Conservation (phyloP, 306 rosid genomes). For the Carpinus viminea region DNA sequence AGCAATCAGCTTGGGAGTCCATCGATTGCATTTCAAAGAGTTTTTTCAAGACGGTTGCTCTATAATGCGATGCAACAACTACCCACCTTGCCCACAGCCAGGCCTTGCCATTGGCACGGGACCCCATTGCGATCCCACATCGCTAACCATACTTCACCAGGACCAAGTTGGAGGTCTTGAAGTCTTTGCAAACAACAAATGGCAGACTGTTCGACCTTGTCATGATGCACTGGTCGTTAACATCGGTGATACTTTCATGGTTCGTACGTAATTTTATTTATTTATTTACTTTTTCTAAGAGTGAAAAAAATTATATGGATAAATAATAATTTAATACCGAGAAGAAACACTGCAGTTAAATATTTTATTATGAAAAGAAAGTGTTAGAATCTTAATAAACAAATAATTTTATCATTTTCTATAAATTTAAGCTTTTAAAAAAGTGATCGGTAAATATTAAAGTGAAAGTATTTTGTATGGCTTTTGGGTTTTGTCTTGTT, state of each 20-base stretch:
- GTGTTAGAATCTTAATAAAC: too few species aligned
- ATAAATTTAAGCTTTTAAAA: too few species aligned
- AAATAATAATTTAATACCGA: too few species aligned
- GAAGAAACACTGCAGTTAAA: too few species aligned
- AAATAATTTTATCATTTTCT: too few species aligned
- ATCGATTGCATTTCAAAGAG: constrained; percentile 37
- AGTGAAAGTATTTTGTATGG: too few species aligned
- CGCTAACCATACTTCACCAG: constrained; percentile 72
- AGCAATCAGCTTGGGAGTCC: constrained; percentile 69
- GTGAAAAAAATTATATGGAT: too few species aligned
- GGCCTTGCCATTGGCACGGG: constrained; percentile 61
- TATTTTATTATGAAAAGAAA: too few species aligned
- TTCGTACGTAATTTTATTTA: constrained; percentile 21
- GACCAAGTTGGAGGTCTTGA: constrained; percentile 76
- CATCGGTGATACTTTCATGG: constrained; percentile 76
- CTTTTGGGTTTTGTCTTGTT: too few species aligned
- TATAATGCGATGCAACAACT: constrained; percentile 75
- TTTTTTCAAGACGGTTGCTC: constrained; percentile 60
- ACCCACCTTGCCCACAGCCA: constrained; percentile 63
- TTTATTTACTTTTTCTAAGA: too few species aligned
- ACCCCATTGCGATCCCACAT: constrained; percentile 84
- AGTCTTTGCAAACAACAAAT: constrained; percentile 52
- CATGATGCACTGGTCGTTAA: constrained; percentile 59
- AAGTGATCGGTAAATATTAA: too few species aligned
- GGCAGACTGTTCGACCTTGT: constrained; percentile 57